These are phyloP conservation scores for Tilletia caries DNA, from an alignment of 1,284 basidiomycete species.

Conservation along the genomic window DNA sequence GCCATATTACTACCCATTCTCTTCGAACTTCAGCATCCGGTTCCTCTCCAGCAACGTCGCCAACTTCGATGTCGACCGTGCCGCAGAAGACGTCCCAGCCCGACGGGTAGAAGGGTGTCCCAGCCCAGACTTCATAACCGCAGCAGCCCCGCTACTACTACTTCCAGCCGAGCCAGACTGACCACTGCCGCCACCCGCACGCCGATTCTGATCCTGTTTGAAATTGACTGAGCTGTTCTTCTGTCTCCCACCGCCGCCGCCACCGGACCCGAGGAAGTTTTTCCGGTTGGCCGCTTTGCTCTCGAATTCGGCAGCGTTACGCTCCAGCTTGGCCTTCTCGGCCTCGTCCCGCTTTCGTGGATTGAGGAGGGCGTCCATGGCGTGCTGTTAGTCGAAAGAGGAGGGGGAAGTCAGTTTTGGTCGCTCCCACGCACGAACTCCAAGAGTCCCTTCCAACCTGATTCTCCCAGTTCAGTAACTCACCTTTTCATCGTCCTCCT, in stretches of 20 bases:
- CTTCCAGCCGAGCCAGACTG: neutral
- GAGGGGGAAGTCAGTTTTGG: neutral
- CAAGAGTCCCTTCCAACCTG: neutral
- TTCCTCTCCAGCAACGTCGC: too few relatives aligned
- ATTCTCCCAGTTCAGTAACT: neutral
- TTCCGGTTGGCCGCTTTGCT: neutral
- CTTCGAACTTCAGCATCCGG: too few relatives aligned
- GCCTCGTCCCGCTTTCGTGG: neutral
- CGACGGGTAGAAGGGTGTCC: neutral
- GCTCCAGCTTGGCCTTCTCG: neutral
- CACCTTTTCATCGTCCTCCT: neutral
- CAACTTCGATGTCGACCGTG: neutral
- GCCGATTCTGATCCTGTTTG: neutral
- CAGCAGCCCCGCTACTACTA: neutral
- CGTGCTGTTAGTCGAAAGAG: neutral
- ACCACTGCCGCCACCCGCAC: neutral
- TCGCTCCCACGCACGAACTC: too few relatives aligned
- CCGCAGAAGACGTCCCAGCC: neutral
- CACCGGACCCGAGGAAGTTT: neutral
- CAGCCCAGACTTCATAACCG: neutral
- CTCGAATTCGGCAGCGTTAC: neutral
- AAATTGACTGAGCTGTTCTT: conserved; percentile 8
- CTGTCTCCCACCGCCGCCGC: neutral
- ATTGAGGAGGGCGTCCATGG: neutral
- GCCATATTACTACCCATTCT: too few relatives aligned